Evolutionary conservation across 2,329 filamentous ascomycete species (phyloP), one percentile per base, ranked within the genome.

Genomic region (Nigrospora sphaerica): DNA sequence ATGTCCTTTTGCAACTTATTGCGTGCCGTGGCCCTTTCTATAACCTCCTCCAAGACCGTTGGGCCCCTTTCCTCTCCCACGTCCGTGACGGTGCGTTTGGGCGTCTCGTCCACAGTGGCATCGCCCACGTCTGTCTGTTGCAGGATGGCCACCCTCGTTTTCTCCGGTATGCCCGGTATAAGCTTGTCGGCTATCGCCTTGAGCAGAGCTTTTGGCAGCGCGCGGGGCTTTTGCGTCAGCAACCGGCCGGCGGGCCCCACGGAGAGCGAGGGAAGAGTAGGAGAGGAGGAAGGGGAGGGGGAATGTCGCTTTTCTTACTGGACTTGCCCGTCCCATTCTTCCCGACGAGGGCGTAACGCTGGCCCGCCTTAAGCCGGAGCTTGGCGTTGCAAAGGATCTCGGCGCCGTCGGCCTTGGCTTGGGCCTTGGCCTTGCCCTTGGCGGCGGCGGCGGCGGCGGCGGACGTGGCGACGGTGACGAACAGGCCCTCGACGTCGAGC

Each of bases 271-370:
- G n/a, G n/a, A n/a, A n/a, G 9, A 4, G 9, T 36, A 14, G 14
- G 6, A 9, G 6, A 7, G 18, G 35, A 7, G 13, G 4, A 6
- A 2, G n/a, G 35, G 14, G 35, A 2, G n/a, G n/a, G 18, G 10
- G 6, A 2, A 7, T n/a, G 5, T n/a, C 6, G 6, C 13, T 58
- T 74, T 62, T 58, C 74, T 62, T 64, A 85, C 82, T 92, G 4
- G 86, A 91, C 60, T 95, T 95, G 6, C 88, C 89, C 2, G 83
- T 85, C 1, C 88, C 88, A 64, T 95, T 95, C 7, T 86, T 76
- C 0, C 88, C 89, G 17, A 92, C 72, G 2, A 95, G 70, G 0
- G 87, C 88, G 70, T 95, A 95, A 50, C 86, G 76, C 39, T 81
- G 73, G 0, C 86, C 84, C 42, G 82, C 78, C 53, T 92, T 87